These are phyloP conservation scores for Onygenales sp. DNA, from an alignment of 2,329 filamentous ascomycete genomes.

Conservation along the genomic window DNA sequence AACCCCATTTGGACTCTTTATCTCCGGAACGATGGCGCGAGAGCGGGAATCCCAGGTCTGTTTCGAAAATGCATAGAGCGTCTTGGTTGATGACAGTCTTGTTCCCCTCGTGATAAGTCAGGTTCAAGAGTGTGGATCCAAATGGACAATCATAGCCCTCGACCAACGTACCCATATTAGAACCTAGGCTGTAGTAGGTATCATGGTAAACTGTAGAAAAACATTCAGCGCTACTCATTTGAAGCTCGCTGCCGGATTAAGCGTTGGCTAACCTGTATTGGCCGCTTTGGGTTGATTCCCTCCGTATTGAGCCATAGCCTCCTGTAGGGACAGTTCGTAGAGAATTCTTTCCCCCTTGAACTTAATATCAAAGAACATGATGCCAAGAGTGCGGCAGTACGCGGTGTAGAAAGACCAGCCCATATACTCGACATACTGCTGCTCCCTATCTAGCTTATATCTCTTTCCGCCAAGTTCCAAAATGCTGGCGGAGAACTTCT, in stretches of 20 bases:
- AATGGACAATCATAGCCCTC: conserved; percentile 20
- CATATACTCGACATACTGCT: conserved; percentile 44
- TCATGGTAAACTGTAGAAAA: conserved; percentile 19
- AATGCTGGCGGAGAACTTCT: conserved; percentile 18
- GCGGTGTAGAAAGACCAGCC: conserved; percentile 45
- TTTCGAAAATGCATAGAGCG: conserved; percentile 50
- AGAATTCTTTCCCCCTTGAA: conserved; percentile 43
- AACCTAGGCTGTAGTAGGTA: conserved; percentile 23
- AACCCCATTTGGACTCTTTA: conserved; percentile 24
- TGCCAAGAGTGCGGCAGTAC: conserved; percentile 35
- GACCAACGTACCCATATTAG: conserved; percentile 10
- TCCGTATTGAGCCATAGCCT: conserved; percentile 45
- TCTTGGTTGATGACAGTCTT: conserved; percentile 27
- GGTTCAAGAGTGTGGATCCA: conserved; percentile 18
- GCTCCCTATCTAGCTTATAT: conserved; percentile 33
- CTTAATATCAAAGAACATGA: conserved; percentile 42
- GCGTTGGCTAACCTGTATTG: conserved; percentile 11
- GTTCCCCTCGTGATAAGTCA: conserved; percentile 17
- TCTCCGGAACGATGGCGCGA: conserved; percentile 37
- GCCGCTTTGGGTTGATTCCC: conserved; percentile 14
- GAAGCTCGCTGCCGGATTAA: neutral
- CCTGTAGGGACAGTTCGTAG: conserved; percentile 45
- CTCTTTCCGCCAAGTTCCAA: conserved; percentile 31
- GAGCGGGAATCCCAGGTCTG: conserved; percentile 41
- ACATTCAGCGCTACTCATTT: neutral